A percentile compares a stretch with the other conserved stretches of the same genome.
Conservation (phyloP, 208 protist species). For the Trypanosoma avium region DNA sequence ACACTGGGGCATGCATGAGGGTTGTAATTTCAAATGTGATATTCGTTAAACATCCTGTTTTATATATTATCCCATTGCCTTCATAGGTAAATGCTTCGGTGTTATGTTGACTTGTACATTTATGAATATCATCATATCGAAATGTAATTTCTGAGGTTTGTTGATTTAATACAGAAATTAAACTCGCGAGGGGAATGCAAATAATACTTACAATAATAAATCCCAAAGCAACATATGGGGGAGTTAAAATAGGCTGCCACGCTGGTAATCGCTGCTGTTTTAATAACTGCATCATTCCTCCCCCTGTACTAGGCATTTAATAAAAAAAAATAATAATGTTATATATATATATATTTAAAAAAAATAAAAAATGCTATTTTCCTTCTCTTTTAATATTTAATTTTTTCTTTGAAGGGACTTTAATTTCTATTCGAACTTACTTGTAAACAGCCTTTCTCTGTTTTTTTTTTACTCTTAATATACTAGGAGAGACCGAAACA, state of each 20-base stretch:
- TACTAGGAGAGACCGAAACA: too few relatives aligned
- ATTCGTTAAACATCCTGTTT: conserved; percentile 59
- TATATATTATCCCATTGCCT: conserved; percentile 40
- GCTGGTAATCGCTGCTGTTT: conserved; percentile 96
- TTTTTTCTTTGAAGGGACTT: too few relatives aligned
- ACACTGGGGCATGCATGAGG: conserved; percentile 89
- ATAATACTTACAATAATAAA: conserved; percentile 92
- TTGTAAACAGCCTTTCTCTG: too few relatives aligned
- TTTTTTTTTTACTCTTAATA: too few relatives aligned
- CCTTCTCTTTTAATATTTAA: too few relatives aligned
- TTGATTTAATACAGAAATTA: conserved; percentile 71
- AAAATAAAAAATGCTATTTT: too few relatives aligned
- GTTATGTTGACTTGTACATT: conserved; percentile 45
- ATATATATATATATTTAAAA: too few relatives aligned
- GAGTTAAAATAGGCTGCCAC: conserved; percentile 96
- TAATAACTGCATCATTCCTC: conserved; percentile 37
- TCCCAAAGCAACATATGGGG: conserved; percentile 82
- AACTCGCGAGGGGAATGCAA: conserved; percentile 92
- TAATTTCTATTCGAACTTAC: too few relatives aligned
- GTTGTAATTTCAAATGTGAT: conserved; percentile 56
- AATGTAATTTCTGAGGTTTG: conserved; percentile 64
- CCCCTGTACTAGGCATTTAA: not conserved
- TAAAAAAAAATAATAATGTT: not conserved
- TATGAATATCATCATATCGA: conserved; percentile 69
- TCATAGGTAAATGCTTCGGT: conserved; percentile 45